Evolutionary conservation across 768 basidiomycete genomes (phyloP), one percentile per base, ranked within the genome.

Genomic region (Boletus vermiculosoides): DNA sequence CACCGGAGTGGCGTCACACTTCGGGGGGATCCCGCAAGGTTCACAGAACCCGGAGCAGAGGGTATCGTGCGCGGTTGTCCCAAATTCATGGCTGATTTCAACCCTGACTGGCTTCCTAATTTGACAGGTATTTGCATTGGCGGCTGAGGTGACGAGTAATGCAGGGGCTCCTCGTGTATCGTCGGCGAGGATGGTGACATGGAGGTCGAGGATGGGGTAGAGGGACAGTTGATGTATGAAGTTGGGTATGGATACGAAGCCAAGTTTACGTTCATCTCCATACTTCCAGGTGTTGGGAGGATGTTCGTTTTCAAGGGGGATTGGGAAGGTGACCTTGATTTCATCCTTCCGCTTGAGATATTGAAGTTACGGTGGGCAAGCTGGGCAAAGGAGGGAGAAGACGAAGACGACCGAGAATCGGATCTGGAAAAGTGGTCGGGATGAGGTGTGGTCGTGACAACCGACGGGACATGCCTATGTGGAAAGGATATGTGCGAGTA

Each of bases 161-260:
- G 53, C 30, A 52, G 42, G 7, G 46, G 34, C 16, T 64, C 65
- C 36, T 72, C 59, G 7, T 45, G 58, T n/a, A 36, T 57, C 33
- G 57, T 59, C 9, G 74, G 73, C 1, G 77, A 76, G 39, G 81
- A 82, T 41, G 78, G 74, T 9, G 83, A 83, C 13, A 79, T 64
- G 15, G 83, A 81, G 2, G 78, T 76, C 33, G 83, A 86, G 11
- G 86, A 84, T 31, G 81, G 78, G 7, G 81, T 76, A 18, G 87
- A 84, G 5, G 83, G 84, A 52, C 76, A 81, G 34, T 78, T 80
- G 16, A 75, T 75, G 5, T 79, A 82, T 13, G 77, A 72, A 13
- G 66, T 59, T 2, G 70, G 54, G 51, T 58, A 60, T 20, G 57
- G 30, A 52, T 51, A 62, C 40, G 55, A 55, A 0, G 45, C 53